These are phyloP conservation scores for Neonectria hederae DNA, from an alignment of 2,329 filamentous ascomycete species.

Conservation along the genomic window DNA sequence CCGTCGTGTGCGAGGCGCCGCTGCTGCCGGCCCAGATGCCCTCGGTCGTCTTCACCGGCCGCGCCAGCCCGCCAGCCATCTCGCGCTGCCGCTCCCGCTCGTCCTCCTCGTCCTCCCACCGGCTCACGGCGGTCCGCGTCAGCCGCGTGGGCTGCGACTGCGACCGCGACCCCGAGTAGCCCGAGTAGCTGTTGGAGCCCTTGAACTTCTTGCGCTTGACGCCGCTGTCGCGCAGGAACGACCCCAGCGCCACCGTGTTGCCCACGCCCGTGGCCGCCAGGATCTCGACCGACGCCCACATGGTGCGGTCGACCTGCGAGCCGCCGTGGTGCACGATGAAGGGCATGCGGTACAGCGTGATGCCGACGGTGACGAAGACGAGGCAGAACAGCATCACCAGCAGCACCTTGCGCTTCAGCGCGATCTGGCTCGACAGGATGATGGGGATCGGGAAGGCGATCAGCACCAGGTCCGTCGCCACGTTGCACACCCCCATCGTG, in stretches of 20 bases:
- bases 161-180: conserved; percentile 40
- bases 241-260: conserved; percentile 87
- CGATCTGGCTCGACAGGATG: conserved; percentile 81
- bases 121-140: conserved; percentile 32
- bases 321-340: conserved; percentile 75
- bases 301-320: conserved; percentile 82
- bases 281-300: conserved; percentile 87
- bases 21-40: conserved; percentile 38
- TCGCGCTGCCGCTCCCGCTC: background rate
- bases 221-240: conserved; percentile 87
- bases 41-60: conserved; percentile 35
- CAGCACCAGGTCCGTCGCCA: conserved; percentile 84
- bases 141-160: conserved; percentile 35
- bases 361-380: conserved; percentile 77
- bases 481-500: conserved; percentile 83
- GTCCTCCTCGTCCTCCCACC: conserved; percentile 41
- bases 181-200: conserved; percentile 54
- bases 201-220: conserved; percentile 87
- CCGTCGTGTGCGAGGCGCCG: conserved; percentile 31
- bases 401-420: conserved; percentile 77
- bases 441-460: conserved; percentile 88
- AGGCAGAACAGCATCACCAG: conserved; percentile 82
- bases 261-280: conserved; percentile 85
- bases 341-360: conserved; percentile 80
- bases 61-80: background rate